Conservation (phyloP, 805 yeast species). For the Candida caryicola region DNA sequence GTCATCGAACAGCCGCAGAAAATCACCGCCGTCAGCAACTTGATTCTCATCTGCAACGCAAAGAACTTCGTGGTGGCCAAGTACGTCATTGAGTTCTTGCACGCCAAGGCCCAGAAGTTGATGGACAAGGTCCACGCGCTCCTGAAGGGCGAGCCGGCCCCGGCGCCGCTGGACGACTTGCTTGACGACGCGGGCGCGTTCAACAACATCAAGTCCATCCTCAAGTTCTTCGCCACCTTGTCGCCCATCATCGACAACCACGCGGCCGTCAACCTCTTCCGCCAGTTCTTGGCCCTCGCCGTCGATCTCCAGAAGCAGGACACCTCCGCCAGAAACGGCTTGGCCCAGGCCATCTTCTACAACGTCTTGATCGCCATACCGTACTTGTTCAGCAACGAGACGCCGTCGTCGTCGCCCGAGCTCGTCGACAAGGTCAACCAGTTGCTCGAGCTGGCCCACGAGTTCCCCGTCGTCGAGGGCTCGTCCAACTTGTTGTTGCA, state of each 20-base stretch:
- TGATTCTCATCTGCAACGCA: conserved; percentile 64
- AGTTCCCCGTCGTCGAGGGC: conserved; percentile 29
- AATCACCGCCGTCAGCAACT: conserved; percentile 64
- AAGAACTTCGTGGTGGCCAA: conserved; percentile 65
- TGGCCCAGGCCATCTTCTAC: conserved; percentile 68
- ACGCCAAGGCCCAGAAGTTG: conserved; percentile 56
- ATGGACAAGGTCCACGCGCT: conserved; percentile 33
- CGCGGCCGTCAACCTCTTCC: conserved; percentile 41
- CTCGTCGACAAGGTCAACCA: conserved; percentile 39
- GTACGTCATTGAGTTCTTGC: conserved; percentile 65
- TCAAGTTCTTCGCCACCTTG: conserved; percentile 68
- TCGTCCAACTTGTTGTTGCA: conserved; percentile 23
- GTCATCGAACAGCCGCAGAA: conserved; percentile 90
- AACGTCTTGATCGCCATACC: conserved; percentile 65
- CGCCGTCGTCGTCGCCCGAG: conserved; percentile 24
- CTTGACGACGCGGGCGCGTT: conserved; percentile 53
- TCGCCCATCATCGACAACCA: conserved; percentile 57
- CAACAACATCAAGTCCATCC: conserved; percentile 65
- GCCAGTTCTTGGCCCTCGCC: conserved; percentile 53
- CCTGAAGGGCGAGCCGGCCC: conserved; percentile 6
- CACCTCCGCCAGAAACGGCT: conserved; percentile 43
- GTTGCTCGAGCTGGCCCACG: conserved; percentile 45
- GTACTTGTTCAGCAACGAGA: conserved; percentile 47
- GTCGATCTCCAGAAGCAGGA: conserved; percentile 48
- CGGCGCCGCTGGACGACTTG: conserved; percentile 22